Evolutionary conservation across 2,329 filamentous ascomycete genomes (phyloP), one percentile per base, ranked within the genome.

Genomic region (Diaporthe amygdali): DNA sequence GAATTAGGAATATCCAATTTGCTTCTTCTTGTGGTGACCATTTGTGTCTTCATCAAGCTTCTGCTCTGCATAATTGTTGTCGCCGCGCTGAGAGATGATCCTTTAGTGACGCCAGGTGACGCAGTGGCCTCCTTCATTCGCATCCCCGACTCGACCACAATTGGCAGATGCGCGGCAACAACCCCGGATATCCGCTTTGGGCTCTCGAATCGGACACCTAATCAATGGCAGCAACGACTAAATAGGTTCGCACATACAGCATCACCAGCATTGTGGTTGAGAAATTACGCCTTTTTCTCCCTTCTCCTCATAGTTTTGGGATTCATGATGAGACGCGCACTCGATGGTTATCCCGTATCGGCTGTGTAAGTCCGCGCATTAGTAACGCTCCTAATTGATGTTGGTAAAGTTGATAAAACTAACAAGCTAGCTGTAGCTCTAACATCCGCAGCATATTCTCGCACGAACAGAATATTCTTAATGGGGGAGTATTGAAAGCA

Each of bases 61-160:
- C 7, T 66, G 32, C 44, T 70, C 9, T 69, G 66, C 46, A 5
- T 69, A 8, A 7, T 25, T 12, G 46, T 55, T 2, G 5, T 54
- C 10, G 9, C 25, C 8, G 14, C 32, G 15, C 25, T 69, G 5
- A 32, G 44, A 20, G 30, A 54, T 6, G 37, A 52, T 14, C 68
- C 68, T n/a, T 20, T 70, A 7, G 44, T 66, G 10, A 61, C 41
- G 14, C 46, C 46, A 2, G 68, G 68, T 2, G 68, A 70, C 44
- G 68, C 68, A 20, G 52, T 70, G n/a, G 68, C 27, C 14, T 66
- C 68, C 2, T 70, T 70, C 30, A 70, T 70, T 22, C 30, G 9
- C 22, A 9, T 20, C 27, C 32, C 68, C 14, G 68, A 70, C 41
- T 20, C 30, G 12, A n/a, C 5, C 2, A 70, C 59, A 10, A 10